Evolutionary conservation across 306 rosid species (phyloP), one percentile per base, ranked within the genome.

Genomic region (Malus orientalis): DNA sequence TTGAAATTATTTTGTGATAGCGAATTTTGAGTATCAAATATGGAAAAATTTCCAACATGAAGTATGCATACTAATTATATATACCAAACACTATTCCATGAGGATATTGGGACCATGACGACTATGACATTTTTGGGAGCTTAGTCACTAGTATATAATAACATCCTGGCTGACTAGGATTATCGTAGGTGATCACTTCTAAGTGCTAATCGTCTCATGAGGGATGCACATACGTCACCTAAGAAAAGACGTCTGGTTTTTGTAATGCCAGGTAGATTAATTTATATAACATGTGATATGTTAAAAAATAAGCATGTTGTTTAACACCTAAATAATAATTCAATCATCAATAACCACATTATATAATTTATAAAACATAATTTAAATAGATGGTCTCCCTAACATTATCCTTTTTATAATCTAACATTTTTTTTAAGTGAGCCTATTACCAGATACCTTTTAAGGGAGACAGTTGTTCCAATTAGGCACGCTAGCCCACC

Each of bases 401-500:
- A 38, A 0, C 0, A 1, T 38, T 38, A 38, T 0, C 0, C 0
- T 0, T 38, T 1, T 36, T 36, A 7, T 38, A 38, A 38, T 38
- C 9, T 0, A 38, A 38, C 9, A 38, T 38, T 7, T 42, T 42
- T 40, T 42, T 8, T 10, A 42, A 9, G 3, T 42, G 3, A 8
- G 12, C 45, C 12, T 10, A 42, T 42, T 42, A 2, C 45, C 11
- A 42, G 45, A 2, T 10, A 42, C 45, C 3, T 40, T 40, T 8
- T 8, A 40, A 40, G 11, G 11, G 44, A 8, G 44, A 40, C 11
- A 2, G 44, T 40, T 40, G 44, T 40, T 40, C 11, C 11, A 40
- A 8, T 8, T 40, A 40, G 44, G 10, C 44, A 40, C 1, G 44
- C 11, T 40, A 40, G 38, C 2, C 11, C 44, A 8, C 3, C 44